phyloP scores from a whole-genome alignment of 495 filamentous ascomycete species.

The Physcia stellaris region DNA sequence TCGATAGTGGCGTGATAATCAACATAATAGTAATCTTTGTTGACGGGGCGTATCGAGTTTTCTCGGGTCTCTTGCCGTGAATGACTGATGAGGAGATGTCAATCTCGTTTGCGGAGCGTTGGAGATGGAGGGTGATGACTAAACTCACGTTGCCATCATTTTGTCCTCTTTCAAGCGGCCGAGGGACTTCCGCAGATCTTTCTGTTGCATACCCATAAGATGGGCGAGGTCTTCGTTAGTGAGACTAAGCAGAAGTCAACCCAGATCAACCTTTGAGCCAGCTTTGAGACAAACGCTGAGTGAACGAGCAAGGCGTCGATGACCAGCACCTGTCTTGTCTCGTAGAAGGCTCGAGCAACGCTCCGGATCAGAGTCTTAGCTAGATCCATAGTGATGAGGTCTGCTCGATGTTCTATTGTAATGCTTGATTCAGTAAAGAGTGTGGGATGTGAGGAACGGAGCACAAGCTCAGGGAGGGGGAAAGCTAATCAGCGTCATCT shows the following conservation, averaged over 20 bases:
- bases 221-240: conserved; percentile 78
- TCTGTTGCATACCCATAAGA: conserved; percentile 72
- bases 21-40: conserved; percentile 90
- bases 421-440: too few species aligned
- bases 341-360: conserved; percentile 84
- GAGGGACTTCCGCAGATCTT: conserved; percentile 79
- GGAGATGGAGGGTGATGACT: too few species aligned
- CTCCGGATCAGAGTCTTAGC: conserved; percentile 79
- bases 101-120: conserved; percentile 1
- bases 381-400: conserved; percentile 85
- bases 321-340: conserved; percentile 74
- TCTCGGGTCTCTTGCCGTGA: conserved; percentile 67
- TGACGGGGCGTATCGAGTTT: conserved; percentile 66
- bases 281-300: conserved; percentile 65
- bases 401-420: too few species aligned
- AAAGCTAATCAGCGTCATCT: too few species aligned
- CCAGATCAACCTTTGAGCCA: too few species aligned
- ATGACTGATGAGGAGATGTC: conserved; percentile 34
- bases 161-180: conserved; percentile 73
- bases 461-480: too few species aligned
- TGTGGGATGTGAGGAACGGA: too few species aligned
- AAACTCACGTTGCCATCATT: conserved; percentile 60
- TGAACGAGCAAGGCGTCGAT: conserved; percentile 89
- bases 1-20: conserved; percentile 90
- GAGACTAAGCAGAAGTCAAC: conserved; percentile 35